Percentiles rank a stretch among this genome's conserved stretches.
Evolutionary conservation across 2,329 filamentous ascomycete species (phyloP).

Genomic region (Nemania bipapillata): DNA sequence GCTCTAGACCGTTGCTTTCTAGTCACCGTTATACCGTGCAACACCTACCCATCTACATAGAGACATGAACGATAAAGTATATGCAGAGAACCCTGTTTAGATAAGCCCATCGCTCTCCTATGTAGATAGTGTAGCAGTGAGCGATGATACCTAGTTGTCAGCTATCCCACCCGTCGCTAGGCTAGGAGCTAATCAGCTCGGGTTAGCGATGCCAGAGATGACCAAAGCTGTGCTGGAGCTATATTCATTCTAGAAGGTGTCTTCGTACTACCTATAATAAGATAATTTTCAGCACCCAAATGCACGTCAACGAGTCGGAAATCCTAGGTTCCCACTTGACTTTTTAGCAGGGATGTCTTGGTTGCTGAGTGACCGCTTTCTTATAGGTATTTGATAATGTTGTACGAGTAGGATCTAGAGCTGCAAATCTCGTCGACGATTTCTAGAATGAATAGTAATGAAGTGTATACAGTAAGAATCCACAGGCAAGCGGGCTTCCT

Average conservation of each 20-base stretch:
- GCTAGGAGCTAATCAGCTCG: conserved; percentile 19
- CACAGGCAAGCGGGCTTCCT: background rate
- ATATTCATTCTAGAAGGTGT: conserved; percentile 36
- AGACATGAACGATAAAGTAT: conserved; percentile 4
- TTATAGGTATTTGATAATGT: background rate
- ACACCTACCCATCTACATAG: background rate
- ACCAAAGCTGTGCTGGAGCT: conserved; percentile 21
- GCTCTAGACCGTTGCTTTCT: conserved; percentile 5
- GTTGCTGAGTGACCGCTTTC: background rate
- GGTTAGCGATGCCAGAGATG: conserved; percentile 23
- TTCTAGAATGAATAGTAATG: background rate
- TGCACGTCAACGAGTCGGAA: conserved; percentile 21
- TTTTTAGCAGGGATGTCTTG: background rate
- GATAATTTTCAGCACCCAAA: conserved; percentile 7
- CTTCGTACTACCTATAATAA: conserved; percentile 17
- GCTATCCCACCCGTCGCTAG: conserved; percentile 26
- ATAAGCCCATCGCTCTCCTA: conserved; percentile 23
- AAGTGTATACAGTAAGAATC: conserved; percentile 11
- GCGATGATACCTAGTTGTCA: conserved; percentile 28
- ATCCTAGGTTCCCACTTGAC: conserved; percentile 1
- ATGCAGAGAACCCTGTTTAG: conserved; percentile 27
- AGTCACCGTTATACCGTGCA: conserved; percentile 28
- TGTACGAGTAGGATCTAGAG: background rate
- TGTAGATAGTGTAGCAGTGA: conserved; percentile 19
- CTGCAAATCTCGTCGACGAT: background rate